A percentile compares a stretch with the other conserved stretches of the same genome.
Evolutionary conservation across 2,329 filamentous ascomycete species (phyloP).

Genomic region (Apiospora arundinis): DNA sequence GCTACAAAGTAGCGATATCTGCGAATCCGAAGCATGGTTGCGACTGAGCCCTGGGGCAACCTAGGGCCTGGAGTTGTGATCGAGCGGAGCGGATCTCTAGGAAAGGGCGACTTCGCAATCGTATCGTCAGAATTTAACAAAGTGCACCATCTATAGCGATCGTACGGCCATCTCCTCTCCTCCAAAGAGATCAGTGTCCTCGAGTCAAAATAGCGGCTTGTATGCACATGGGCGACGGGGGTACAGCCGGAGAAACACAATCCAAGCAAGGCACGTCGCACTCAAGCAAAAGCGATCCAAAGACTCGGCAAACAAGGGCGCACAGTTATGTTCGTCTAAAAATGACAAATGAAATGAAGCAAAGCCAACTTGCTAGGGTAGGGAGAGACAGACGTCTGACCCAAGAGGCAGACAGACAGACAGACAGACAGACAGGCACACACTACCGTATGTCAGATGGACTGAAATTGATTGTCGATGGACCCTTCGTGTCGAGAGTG

Average conservation of each 20-base stretch:
- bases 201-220: not conserved
- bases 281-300: not conserved
- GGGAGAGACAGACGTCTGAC: not conserved
- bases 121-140: not conserved
- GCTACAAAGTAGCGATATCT: conserved; percentile 53
- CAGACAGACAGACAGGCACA: not conserved
- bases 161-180: not conserved
- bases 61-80: not conserved
- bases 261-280: not conserved
- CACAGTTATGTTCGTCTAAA: not conserved
- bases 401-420: not conserved
- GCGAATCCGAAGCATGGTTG: conserved; percentile 52
- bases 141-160: not conserved
- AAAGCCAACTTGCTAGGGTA: not conserved
- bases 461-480: not conserved
- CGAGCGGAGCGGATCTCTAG: not conserved
- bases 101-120: not conserved
- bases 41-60: not conserved
- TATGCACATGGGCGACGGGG: not conserved
- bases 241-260: not conserved
- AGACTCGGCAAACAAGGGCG: not conserved
- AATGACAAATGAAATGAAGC: not conserved
- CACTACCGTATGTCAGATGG: not conserved
- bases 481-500: not conserved
- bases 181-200: not conserved